Evolutionary conservation across 1,284 basidiomycete genomes (phyloP), one percentile per base, ranked within the genome.

Genomic region (Sporisorium reilianum): DNA sequence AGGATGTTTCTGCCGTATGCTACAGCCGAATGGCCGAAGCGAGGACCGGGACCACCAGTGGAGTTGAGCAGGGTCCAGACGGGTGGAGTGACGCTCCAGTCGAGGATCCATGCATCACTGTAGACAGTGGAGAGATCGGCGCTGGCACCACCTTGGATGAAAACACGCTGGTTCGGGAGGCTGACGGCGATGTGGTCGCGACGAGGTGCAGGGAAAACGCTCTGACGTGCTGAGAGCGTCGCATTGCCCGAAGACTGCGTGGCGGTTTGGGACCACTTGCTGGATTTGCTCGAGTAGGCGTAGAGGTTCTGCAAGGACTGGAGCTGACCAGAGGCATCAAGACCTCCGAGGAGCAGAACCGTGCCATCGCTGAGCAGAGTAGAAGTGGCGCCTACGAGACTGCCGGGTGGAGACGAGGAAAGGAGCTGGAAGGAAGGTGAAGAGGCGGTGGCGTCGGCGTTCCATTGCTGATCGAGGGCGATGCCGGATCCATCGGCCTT

Each of bases 21-120:
- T 5, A 82, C 76, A 16, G 80, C 80, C 1, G 74, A 63, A 40
- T 82, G 80, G 3, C 68, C 79, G 41, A 57, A 82, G 14, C 80
- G 78, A 8, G 78, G 66, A 14, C 66, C 68, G 8, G 80, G 80
- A 14, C 77, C 71, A 10, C 36, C 56, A 12, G 48, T 51, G 23
- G 55, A 48, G 44, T 68, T 38, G 44, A 81, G 6, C 49, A 61
- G 23, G 9, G 76, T 75, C 80, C 80, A 82, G 1, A 59, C 30
- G 23, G 80, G 80, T 0, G 78, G 78, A 20, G 64, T 65, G 59
- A 64, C 55, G 60, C 71, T 75, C 76, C 78, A 80, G 53, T 82
- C 80, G 46, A 82, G 67, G 55, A 82, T 67, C 79, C 79, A 80
- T 11, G 79, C 78, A 53, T 82, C 80, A 55, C 71, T 64, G 64